Conservation (phyloP, 164 flowering plant genomes). For the Vitis amurensis region DNA sequence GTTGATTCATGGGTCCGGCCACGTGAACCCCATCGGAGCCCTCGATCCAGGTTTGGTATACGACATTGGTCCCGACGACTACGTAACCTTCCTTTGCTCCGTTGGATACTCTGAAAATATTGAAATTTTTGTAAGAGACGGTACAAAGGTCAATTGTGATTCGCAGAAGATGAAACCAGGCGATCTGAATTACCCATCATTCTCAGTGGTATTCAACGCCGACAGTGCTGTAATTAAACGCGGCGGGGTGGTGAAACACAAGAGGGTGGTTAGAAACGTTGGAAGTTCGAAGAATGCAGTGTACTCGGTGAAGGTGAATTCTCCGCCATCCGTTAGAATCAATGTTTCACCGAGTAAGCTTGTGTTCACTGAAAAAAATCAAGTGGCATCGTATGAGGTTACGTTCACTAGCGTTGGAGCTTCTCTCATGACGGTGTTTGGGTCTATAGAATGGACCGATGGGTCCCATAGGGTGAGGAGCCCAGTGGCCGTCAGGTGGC, state of each 20-base stretch:
- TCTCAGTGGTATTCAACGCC: conserved; percentile 58
- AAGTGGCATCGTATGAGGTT: conserved; percentile 51
- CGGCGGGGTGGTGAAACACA: conserved; percentile 38
- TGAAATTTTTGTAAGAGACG: conserved; percentile 43
- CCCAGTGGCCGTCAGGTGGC: conserved; percentile 70
- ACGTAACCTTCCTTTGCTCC: conserved; percentile 69
- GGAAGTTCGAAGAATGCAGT: conserved; percentile 51
- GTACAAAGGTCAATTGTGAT: conserved; percentile 34
- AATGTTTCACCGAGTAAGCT: conserved; percentile 65
- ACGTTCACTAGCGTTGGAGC: conserved; percentile 38
- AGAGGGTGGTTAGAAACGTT: conserved; percentile 70
- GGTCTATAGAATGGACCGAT: conserved; percentile 78
- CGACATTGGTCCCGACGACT: conserved; percentile 49
- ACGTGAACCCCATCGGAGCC: conserved; percentile 82
- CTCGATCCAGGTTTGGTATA: conserved; percentile 84
- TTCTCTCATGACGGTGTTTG: conserved; percentile 30
- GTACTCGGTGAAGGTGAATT: conserved; percentile 52
- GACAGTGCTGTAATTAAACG: not conserved
- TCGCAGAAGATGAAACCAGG: conserved; percentile 47
- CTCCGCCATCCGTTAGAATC: conserved; percentile 55
- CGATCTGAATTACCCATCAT: conserved; percentile 83
- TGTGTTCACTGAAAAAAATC: conserved; percentile 44
- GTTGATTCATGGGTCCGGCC: conserved; percentile 80
- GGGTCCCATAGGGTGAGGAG: conserved; percentile 73
- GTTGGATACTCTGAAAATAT: conserved; percentile 48